Percentiles rank a stretch among this genome's conserved stretches.
These are phyloP conservation scores for Plantago lanceolata DNA, from an alignment of 305 asterid species.

Conservation along the genomic window DNA sequence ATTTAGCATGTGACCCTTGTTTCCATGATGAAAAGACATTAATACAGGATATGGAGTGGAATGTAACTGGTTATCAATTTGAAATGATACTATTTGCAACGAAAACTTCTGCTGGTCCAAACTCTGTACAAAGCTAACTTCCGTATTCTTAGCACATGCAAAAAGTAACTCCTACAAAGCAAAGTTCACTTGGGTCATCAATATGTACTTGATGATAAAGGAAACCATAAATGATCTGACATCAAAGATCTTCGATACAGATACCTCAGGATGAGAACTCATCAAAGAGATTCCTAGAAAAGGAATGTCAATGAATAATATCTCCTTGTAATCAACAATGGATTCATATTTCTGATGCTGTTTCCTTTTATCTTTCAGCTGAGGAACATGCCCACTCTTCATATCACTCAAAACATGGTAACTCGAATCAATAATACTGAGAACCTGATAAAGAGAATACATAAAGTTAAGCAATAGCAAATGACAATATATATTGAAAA, in stretches of 20 bases:
- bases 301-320: constrained; percentile 63
- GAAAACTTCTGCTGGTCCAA: constrained; percentile 79
- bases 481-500: constrained; percentile 21
- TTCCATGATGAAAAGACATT: constrained; percentile 65
- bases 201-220: constrained; percentile 2
- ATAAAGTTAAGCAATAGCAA: constrained; percentile 23
- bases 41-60: constrained; percentile 84
- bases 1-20: constrained; percentile 39
- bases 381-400: constrained; percentile 52
- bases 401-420: constrained; percentile 69
- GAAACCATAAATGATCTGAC: constrained; percentile 7
- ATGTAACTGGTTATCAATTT: constrained; percentile 83
- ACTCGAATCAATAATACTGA: constrained; percentile 79
- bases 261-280: constrained; percentile 89
- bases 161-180: constrained; percentile 79
- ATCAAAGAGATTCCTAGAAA: constrained; percentile 85
- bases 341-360: constrained; percentile 46
- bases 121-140: constrained; percentile 61
- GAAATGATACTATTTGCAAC: constrained; percentile 65
- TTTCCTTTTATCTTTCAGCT: constrained; percentile 49
- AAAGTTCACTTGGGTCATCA: constrained; percentile 22
- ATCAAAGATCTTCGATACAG: constrained; percentile 14
- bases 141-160: constrained; percentile 68
- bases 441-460: constrained; percentile 55
- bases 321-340: constrained; percentile 55